Base-by-base conservation (phyloP, 352 stramenopile genomes). In the Globisporangium splendens region DNA sequence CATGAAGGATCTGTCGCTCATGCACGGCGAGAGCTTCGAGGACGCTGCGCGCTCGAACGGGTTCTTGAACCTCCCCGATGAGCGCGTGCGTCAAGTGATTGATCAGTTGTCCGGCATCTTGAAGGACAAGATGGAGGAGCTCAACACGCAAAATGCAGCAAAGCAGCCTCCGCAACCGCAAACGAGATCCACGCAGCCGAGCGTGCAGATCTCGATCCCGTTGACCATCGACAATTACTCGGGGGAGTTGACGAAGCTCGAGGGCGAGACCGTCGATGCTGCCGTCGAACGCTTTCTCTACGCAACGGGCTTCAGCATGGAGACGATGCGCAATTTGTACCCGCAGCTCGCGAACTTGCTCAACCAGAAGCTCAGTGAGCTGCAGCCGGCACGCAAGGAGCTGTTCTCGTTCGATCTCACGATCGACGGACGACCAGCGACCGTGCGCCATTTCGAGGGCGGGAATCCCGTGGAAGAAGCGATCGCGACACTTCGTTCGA, bases 271-370 rank as follows among this genome's bases (percentile, higher is more conserved):
- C 0, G 47, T 74, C 13, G 75, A 89, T 39, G 66, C 73, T 12
- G 74, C 80, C 0, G 81, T 88, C 28, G 70, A 83, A 50, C 79
- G 83, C n/a, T 93, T 86, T 54, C 73, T 93, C 28, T 82, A 85
- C 46, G 68, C 63, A 15, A 80, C 66, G 13, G 70, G 70, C 41
- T 79, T 89, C 62, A 72, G 57, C 22, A 76, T 83, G 66, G 76
- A 89, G n/a, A 61, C 74, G 52, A 89, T 87, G 79, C 62, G 69
- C 17, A 64, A 87, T 28, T 54, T 88, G 20, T 88, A 83, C 47
- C 83, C 83, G 5, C 69, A 91, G 46, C 46, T 93, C 43, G 59
- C 88, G 15, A 43, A 63, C 12, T 44, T 88, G n/a, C 66, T 89
- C 24, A 77, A 88, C 60, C 51, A 73, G 35, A 86, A 86, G 61